Percentiles rank a stretch among this genome's conserved stretches.
These are phyloP conservation scores for Solanum paucissectum DNA, from an alignment of 257 asterid species.

Conservation along the genomic window DNA sequence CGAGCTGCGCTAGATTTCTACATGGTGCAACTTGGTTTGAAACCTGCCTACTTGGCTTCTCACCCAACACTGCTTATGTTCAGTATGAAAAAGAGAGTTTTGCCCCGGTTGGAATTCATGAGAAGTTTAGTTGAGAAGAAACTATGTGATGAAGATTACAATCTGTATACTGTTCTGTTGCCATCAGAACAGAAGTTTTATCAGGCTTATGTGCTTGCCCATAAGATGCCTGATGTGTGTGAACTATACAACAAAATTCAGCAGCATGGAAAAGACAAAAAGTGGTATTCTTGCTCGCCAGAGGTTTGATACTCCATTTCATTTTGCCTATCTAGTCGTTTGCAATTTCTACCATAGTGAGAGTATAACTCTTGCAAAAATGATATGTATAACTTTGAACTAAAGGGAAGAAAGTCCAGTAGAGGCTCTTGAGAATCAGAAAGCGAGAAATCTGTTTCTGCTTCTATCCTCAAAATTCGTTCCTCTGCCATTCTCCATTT, in stretches of 20 bases:
- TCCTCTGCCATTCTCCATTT: not conserved
- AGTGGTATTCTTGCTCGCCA: not conserved
- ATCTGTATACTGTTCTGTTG: not conserved
- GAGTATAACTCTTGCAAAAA: not conserved
- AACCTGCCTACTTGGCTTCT: not conserved
- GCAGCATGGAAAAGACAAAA: not conserved
- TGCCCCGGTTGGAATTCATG: slow-evolving; percentile 10
- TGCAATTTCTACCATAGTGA: not conserved
- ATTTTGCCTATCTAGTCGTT: not conserved
- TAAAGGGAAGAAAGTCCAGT: not conserved
- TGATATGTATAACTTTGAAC: not conserved
- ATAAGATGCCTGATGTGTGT: slow-evolving; percentile 1
- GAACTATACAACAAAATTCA: not conserved
- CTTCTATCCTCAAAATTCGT: not conserved
- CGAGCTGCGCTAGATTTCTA: not conserved
- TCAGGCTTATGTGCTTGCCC: slow-evolving; percentile 2
- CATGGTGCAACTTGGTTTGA: not conserved
- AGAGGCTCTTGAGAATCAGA: not conserved
- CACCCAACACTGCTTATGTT: not conserved
- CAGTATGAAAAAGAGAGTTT: slow-evolving; percentile 17
- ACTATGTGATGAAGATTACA: not conserved
- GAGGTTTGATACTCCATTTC: not conserved
- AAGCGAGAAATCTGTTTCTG: not conserved
- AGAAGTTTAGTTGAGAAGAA: slow-evolving; percentile 7
- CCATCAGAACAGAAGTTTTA: not conserved